These are phyloP conservation scores for Aphanoascus verrucosus DNA, from an alignment of 2,329 filamentous ascomycete genomes.

Conservation along the genomic window DNA sequence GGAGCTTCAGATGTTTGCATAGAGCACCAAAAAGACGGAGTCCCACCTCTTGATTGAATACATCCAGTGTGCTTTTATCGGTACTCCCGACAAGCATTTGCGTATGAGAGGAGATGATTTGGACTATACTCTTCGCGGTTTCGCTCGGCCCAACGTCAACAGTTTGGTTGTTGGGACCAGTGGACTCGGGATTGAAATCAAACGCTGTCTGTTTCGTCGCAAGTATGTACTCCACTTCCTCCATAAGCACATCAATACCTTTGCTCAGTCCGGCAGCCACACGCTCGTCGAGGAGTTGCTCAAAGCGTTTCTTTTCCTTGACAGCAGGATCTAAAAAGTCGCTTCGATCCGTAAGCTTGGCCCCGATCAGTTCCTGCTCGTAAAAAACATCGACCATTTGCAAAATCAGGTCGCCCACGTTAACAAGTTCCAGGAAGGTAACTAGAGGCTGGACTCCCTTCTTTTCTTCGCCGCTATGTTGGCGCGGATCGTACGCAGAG, in stretches of 20 bases:
- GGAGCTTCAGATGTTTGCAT: slow-evolving; percentile 95
- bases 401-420: slow-evolving; percentile 92
- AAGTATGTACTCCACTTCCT: slow-evolving; percentile 91
- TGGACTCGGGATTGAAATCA: slow-evolving; percentile 69
- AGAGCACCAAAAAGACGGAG: slow-evolving; percentile 81
- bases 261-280: slow-evolving; percentile 94
- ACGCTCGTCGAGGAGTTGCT: slow-evolving; percentile 95
- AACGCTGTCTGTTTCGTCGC: slow-evolving; percentile 75
- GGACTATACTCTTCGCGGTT: slow-evolving; percentile 70
- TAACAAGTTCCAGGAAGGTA: slow-evolving; percentile 93
- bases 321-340: slow-evolving; percentile 88
- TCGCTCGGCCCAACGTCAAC: slow-evolving; percentile 55
- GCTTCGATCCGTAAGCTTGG: slow-evolving; percentile 77
- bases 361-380: slow-evolving; percentile 77
- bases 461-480: slow-evolving; percentile 58
- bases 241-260: slow-evolving; percentile 96
- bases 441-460: slow-evolving; percentile 79
- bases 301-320: slow-evolving; percentile 95
- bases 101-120: slow-evolving; percentile 78
- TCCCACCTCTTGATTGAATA: slow-evolving; percentile 96
- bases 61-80: slow-evolving; percentile 95
- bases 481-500: slow-evolving; percentile 79
- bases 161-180: slow-evolving; percentile 26
- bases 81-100: slow-evolving; percentile 88
- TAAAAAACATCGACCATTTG: slow-evolving; percentile 99